Base-by-base conservation (phyloP, 495 filamentous ascomycete genomes). In the Aspergillus indologenus region DNA sequence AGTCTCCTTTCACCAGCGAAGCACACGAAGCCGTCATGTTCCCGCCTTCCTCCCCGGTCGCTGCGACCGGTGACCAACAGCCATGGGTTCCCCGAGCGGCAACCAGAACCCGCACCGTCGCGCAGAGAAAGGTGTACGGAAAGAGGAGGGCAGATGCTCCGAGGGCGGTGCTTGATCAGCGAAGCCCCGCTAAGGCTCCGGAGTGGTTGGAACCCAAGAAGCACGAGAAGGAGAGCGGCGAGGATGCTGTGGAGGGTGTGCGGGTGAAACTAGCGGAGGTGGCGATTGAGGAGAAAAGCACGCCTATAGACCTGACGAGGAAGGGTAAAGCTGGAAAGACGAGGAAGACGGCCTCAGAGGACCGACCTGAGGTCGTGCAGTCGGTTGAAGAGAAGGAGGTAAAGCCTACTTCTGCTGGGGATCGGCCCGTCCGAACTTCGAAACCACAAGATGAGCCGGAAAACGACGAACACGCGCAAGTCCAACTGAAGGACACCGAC, bases 141-240 rank as follows among this genome's bases (percentile, higher is more conserved):
- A 79, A 79, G 51, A 67, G 73, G 49, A 72, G 60, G 46, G 71
- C 59, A 21, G 73, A 75, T 64, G 73, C 77, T 2, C 66, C 77
- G 1, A 64, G 71, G 26, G 74, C 77, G 6, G 73, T 78, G 0
- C 73, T 79, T 31, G 75, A 76, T 9, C 62, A 77, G 44, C 59
- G 64, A 19, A 78, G 75, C 47, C 76, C 75, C 3, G 60, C 59
- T 14, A 72, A 58, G n/a, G 31, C 43, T 7, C 19, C 34, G 26
- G 50, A 62, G n/a, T 2, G 6, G 12, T 40, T 40, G 12, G 12
- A 14, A 2, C 6, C 12, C 7, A 40, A 40, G 34, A 57, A 56
- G 17, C 29, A 47, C 26, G 53, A 53, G 23, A 4, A 54, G 3
- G 47, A 43, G 43, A 19, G 31, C 14, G 53, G 55, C 19, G 56